Base-by-base conservation (phyloP, 768 basidiomycete species). In the Suillus decipiens region DNA sequence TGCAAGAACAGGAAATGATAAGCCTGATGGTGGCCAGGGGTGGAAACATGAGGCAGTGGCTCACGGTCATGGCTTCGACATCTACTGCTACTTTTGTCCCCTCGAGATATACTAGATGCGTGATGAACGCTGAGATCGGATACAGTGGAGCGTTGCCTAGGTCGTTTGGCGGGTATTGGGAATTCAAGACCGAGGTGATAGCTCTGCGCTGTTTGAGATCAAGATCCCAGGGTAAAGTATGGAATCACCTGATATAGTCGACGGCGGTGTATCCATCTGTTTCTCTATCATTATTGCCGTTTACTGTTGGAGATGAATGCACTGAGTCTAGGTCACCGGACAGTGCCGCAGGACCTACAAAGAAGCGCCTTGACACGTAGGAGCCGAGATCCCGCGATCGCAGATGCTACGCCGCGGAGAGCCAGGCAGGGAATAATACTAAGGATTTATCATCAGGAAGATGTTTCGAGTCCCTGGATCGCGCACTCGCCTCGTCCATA, bases 341-440 rank as follows among this genome's bases (percentile, higher is more conserved):
- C 48, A 63, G 14, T 41, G 56, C 22, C 37, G 56, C 56, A 57
- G 24, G 39, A 77, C 90, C 77, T 72, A 96, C 95, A 73, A 0
- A 98, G 81, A n/a, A 98, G 76, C 8, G 96, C 83, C 73, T 97
- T 97, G 8, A 89, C 90, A 36, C 84, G 84, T 34, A 96, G 79
- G 22, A 82, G 81, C 12, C 76, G 76, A 42, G 93, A 96, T 37
- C 84, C 80, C 17, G 93, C 92, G 62, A 96, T 95, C 22, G 83
- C 85, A 54, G 82, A 76, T 2, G 89, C 92, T 14, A 96, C 88
- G 1, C 93, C 92, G 61, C 87, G 86, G 34, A 98, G 76, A 1
- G 94, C 91, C 31, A 98, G 81, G 74, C 95, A 96, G 0, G 95
- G 95, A n/a, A 95, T 88, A 64, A 97, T 92, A 68, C 92, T 93